These are phyloP conservation scores for Paraphoma chrysanthemicola DNA, from an alignment of 2,329 filamentous ascomycete genomes.

Conservation along the genomic window DNA sequence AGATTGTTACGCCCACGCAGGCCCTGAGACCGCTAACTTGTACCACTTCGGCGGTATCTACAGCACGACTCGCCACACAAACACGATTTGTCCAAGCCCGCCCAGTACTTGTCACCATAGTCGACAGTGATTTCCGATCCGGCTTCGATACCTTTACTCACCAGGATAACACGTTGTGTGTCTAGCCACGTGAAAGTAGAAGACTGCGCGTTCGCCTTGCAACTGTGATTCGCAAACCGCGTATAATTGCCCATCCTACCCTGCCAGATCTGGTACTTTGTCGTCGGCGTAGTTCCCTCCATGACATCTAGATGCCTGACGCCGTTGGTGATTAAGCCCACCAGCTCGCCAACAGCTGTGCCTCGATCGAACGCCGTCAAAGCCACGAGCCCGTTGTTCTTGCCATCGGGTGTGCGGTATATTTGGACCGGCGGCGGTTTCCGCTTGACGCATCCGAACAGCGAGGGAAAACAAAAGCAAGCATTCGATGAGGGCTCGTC, in stretches of 20 bases:
- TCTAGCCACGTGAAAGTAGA: slow-evolving; percentile 65
- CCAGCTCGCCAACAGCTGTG: slow-evolving; percentile 62
- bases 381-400: slow-evolving; percentile 62
- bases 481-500: slow-evolving; percentile 57
- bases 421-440: slow-evolving; percentile 58
- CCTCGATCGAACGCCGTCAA: slow-evolving; percentile 59
- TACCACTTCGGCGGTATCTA: slow-evolving; percentile 47
- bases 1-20: too few relatives aligned
- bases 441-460: slow-evolving; percentile 57
- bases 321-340: slow-evolving; percentile 62
- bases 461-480: slow-evolving; percentile 61
- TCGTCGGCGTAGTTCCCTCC: slow-evolving; percentile 59
- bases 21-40: too few relatives aligned
- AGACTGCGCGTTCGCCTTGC: slow-evolving; percentile 64
- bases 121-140: slow-evolving; percentile 65
- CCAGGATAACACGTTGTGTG: slow-evolving; percentile 62
- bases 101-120: slow-evolving; percentile 66
- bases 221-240: slow-evolving; percentile 66
- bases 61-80: slow-evolving; percentile 62
- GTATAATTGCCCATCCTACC: slow-evolving; percentile 64
- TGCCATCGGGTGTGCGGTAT: slow-evolving; percentile 60
- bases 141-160: slow-evolving; percentile 62
- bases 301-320: slow-evolving; percentile 63
- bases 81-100: slow-evolving; percentile 62
- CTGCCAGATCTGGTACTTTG: slow-evolving; percentile 66